Evolutionary conservation across 129 eudicot species (phyloP).

Genomic region (Helianthus tuberosus): DNA sequence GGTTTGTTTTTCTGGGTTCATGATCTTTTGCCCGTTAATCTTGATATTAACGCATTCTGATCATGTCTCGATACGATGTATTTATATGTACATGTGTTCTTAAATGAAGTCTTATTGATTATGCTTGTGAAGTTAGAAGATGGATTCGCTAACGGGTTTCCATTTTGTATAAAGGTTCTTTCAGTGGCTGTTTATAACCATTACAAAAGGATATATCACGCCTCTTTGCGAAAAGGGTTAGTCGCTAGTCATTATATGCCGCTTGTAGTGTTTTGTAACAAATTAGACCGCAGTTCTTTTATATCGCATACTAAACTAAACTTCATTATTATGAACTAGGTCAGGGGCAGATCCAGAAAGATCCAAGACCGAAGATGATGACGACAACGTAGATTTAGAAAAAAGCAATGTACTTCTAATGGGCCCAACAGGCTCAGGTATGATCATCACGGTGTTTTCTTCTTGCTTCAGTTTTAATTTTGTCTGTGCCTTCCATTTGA

Average conservation of each 20-base stretch:
- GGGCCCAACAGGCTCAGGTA: constrained; percentile 99
- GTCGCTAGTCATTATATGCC: constrained; percentile 27
- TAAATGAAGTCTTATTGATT: constrained; percentile 8
- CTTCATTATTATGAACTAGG: constrained; percentile 43
- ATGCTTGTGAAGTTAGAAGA: too few species aligned
- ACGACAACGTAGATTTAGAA: constrained; percentile 88
- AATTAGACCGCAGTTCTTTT: neutral
- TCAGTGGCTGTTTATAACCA: constrained; percentile 98
- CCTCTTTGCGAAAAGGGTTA: constrained; percentile 70
- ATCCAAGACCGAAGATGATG: constrained; percentile 57
- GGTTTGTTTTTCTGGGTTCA: neutral
- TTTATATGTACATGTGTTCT: neutral
- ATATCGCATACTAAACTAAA: constrained; percentile 22
- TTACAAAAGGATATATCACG: constrained; percentile 86
- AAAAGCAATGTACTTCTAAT: constrained; percentile 95
- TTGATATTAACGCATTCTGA: constrained; percentile 10
- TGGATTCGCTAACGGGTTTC: neutral
- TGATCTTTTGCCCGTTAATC: constrained; percentile 14
- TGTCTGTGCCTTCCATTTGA: neutral
- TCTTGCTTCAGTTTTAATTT: neutral
- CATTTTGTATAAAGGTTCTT: constrained; percentile 58
- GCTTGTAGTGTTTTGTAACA: constrained; percentile 1
- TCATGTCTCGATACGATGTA: neutral
- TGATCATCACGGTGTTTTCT: constrained; percentile 11
- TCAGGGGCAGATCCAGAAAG: constrained; percentile 58